Evolutionary conservation across 1,139 yeast species (phyloP), one percentile per base, ranked within the genome.

Genomic region (Kazachstania sp.): DNA sequence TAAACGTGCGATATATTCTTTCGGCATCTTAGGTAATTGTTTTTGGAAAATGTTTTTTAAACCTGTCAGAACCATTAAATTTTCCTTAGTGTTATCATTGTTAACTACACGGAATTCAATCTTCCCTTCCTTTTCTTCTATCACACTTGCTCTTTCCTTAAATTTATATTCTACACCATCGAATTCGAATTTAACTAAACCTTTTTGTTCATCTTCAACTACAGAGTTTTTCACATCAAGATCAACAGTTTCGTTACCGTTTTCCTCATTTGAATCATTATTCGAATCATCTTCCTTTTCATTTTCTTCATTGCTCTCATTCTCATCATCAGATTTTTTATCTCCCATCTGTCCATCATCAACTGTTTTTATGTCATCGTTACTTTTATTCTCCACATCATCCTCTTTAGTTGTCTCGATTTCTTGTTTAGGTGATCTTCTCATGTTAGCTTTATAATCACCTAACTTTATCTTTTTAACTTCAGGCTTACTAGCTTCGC

Each of bases 11-110:
- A 92, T 92, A 67, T 94, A 92, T 63, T 94, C 97, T 52, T 94
- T 78, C 32, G 99, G 99, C 99, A 92, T 92, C 66, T 92, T 92
- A 3, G 99, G 99, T 55, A 92, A 74, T 67, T 92, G 99, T 60
- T 90, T 90, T 66, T 92, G 98, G 66, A 94, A 92, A 59, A 92
- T 92, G 66, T 92, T 92, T 68, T 94, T 92, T 51, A 92, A 70
- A 1, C 99, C 99, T 0, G 97, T 92, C 55, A 92, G 71, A 41
- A 94, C 92, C 73, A 94, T 87, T 72, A 92, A 71, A 65, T 79
- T 86, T 58, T 94, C 98, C 55, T 77, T 75, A 3, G 90, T 75
- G 61, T 90, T 86, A 64, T 92, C 98, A 66, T 92, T 92, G 65
- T 92, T 92, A 34, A 92, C 99, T 44, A 92, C 98, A 49, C 97